Evolutionary conservation across 805 yeast species (phyloP).

Genomic region (Wickerhamomyces kurtzmanii): DNA sequence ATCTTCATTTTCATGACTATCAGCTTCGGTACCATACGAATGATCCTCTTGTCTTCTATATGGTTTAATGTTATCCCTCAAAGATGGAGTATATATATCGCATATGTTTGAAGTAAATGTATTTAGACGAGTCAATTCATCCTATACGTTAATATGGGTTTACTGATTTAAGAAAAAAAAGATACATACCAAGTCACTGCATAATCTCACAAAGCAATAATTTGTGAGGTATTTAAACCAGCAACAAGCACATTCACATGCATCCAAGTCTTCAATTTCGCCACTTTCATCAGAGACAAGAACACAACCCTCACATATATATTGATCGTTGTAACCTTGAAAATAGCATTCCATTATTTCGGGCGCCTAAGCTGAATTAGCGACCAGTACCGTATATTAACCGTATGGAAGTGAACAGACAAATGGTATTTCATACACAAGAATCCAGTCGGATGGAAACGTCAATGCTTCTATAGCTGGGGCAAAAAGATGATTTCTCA

Average conservation of each 20-base stretch:
- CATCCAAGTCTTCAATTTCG: slow-evolving; percentile 5
- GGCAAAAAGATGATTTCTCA: no score
- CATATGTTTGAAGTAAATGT: slow-evolving; percentile 7
- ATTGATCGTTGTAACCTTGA: slow-evolving; percentile 12
- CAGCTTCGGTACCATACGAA: no score
- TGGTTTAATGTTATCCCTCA: slow-evolving; percentile 8
- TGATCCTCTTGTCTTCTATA: slow-evolving; percentile 2
- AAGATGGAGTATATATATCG: slow-evolving; percentile 5
- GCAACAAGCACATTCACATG: slow-evolving; percentile 16
- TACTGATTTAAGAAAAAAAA: no score
- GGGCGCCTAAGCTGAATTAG: no score
- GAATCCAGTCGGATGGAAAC: no score
- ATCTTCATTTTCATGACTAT: background rate
- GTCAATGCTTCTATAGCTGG: no score
- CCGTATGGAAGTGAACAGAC: no score
- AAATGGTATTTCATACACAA: no score
- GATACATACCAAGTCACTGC: no score
- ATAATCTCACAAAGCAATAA: slow-evolving; percentile 14
- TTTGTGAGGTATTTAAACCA: slow-evolving; percentile 13
- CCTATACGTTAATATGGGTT: no score
- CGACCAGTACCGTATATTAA: no score
- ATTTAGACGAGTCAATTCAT: slow-evolving; percentile 7
- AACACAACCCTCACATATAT: slow-evolving; percentile 17
- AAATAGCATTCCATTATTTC: slow-evolving; percentile 10
- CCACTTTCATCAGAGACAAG: slow-evolving; percentile 4